Evolutionary conservation across 2,329 filamentous ascomycete species (phyloP).

Genomic region (Stachybotrys chlorohalonatus): DNA sequence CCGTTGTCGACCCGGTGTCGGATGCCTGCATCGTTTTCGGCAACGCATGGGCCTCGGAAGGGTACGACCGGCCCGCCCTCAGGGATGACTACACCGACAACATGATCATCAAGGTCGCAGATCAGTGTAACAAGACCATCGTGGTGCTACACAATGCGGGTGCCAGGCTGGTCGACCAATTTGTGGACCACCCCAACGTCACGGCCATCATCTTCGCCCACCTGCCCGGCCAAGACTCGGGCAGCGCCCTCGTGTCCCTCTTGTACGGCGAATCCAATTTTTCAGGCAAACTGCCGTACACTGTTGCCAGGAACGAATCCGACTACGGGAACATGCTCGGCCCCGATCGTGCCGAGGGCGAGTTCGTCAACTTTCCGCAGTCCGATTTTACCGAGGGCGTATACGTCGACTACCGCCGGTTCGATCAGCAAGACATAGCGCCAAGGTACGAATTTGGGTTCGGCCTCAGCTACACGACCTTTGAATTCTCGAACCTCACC

Average conservation of each 20-base stretch:
- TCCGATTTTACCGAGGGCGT: slow-evolving; percentile 57
- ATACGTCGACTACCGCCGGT: slow-evolving; percentile 75
- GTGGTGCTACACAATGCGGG: slow-evolving; percentile 21
- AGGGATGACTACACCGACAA: slow-evolving; percentile 59
- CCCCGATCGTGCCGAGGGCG: slow-evolving; percentile 28
- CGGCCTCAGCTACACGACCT: slow-evolving; percentile 66
- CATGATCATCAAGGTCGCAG: neutral
- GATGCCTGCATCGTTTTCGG: slow-evolving; percentile 74
- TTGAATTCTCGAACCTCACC: slow-evolving; percentile 33
- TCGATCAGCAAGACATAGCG: slow-evolving; percentile 59
- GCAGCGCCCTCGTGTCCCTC: slow-evolving; percentile 44
- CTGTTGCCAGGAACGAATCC: slow-evolving; percentile 41
- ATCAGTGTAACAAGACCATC: neutral
- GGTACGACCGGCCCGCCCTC: slow-evolving; percentile 57
- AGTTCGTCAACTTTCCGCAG: slow-evolving; percentile 35
- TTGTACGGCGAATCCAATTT: slow-evolving; percentile 49
- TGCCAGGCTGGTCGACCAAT: slow-evolving; percentile 50
- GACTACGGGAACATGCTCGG: slow-evolving; percentile 33
- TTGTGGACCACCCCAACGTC: slow-evolving; percentile 58
- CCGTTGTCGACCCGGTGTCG: slow-evolving; percentile 24
- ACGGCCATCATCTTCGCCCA: slow-evolving; percentile 56
- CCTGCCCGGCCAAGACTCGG: slow-evolving; percentile 57
- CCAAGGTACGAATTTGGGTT: slow-evolving; percentile 74
- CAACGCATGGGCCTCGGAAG: slow-evolving; percentile 71
- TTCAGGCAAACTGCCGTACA: slow-evolving; percentile 54